Evolutionary conservation across 2,329 filamentous ascomycete genomes (phyloP).

Genomic region (Pseudopithomyces maydicus): DNA sequence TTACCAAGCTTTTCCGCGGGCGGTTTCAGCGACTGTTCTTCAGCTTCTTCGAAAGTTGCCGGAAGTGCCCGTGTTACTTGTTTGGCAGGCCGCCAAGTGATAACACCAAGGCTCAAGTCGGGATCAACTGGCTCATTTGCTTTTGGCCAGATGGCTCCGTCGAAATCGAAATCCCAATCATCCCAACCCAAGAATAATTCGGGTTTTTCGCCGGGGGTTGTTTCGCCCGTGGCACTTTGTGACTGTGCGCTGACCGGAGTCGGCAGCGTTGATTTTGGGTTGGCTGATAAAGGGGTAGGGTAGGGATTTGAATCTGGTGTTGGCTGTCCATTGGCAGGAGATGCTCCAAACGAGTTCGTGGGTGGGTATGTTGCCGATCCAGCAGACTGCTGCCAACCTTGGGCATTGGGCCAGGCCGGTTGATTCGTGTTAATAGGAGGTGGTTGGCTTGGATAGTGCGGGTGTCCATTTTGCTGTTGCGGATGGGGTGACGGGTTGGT

Average conservation of each 20-base stretch:
- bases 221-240: constrained; percentile 22
- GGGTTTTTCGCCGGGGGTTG: constrained; percentile 24
- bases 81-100: constrained; percentile 52
- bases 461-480: constrained; percentile 22
- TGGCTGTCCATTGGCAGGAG: constrained; percentile 14
- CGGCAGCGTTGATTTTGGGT: constrained; percentile 20
- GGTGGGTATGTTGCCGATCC: constrained; percentile 21
- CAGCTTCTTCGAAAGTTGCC: constrained; percentile 50
- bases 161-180: constrained; percentile 51
- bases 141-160: constrained; percentile 51
- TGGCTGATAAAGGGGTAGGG: constrained; percentile 32
- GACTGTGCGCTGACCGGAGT: constrained; percentile 16
- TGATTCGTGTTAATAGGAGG: constrained; percentile 27
- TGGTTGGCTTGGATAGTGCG: constrained; percentile 24
- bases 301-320: constrained; percentile 32
- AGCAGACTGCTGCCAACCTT: constrained; percentile 27
- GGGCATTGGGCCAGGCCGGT: constrained; percentile 28
- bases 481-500: constrained; percentile 27
- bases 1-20: constrained; percentile 43
- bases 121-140: constrained; percentile 52
- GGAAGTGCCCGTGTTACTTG: constrained; percentile 51
- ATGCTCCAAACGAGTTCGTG: constrained; percentile 20
- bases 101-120: constrained; percentile 51
- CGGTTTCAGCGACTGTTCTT: constrained; percentile 49
- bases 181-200: constrained; percentile 43